Percentiles rank a stretch among this genome's conserved stretches.
Conservation (phyloP, 306 rosid genomes). For the Senna siamea region DNA sequence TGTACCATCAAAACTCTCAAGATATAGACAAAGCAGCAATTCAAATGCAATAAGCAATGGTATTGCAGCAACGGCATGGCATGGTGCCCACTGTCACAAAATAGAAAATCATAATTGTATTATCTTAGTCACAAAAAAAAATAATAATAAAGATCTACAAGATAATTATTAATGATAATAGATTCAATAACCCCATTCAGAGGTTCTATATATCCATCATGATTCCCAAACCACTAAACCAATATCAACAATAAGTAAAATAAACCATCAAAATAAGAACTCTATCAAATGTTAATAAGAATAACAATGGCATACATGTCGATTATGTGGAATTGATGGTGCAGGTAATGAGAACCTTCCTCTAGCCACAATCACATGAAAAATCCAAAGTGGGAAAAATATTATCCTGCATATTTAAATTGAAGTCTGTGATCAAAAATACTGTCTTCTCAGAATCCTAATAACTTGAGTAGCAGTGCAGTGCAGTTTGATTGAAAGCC, state of each 20-base stretch:
- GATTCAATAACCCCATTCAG: neutral
- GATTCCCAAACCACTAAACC: neutral
- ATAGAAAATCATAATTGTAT: conserved; percentile 32
- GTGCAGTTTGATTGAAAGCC: too few relatives aligned
- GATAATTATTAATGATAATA: neutral
- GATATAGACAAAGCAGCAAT: conserved; percentile 95
- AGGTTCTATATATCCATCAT: neutral
- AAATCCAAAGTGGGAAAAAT: conserved; percentile 90
- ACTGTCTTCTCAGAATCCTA: conserved; percentile 13
- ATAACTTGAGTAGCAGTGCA: too few relatives aligned
- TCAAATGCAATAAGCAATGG: conserved; percentile 96
- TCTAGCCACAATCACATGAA: conserved; percentile 90
- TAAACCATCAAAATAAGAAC: neutral
- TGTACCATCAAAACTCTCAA: conserved; percentile 83
- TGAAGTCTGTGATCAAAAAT: conserved; percentile 33
- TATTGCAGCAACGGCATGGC: conserved; percentile 90
- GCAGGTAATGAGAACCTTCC: conserved; percentile 99
- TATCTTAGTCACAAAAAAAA: neutral
- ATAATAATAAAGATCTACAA: neutral
- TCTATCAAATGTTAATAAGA: conserved; percentile 31
- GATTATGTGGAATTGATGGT: conserved; percentile 92
- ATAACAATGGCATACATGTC: conserved; percentile 60
- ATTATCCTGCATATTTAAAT: conserved; percentile 62
- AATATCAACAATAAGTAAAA: neutral
- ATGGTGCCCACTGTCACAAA: conserved; percentile 98